A percentile compares a stretch with the other conserved stretches of the same genome.
These are phyloP conservation scores for Royoungia palumana DNA, from an alignment of 768 basidiomycete species.

Conservation along the genomic window DNA sequence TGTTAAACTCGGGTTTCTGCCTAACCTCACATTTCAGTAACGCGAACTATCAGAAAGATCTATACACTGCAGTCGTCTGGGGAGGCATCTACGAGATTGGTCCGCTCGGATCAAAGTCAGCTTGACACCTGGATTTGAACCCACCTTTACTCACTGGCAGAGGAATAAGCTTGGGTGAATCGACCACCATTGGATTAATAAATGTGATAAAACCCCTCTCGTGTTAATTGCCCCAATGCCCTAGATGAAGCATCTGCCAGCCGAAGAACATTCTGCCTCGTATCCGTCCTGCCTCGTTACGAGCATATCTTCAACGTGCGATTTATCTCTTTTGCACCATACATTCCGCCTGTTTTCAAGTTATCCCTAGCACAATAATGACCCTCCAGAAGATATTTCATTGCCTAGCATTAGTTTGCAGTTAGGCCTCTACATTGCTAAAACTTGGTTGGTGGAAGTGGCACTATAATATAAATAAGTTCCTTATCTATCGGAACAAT, in stretches of 20 bases:
- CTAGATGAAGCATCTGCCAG: constrained; percentile 35
- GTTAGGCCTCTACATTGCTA: too few species aligned
- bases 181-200: background rate
- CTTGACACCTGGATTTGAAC: background rate
- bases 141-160: constrained; percentile 31
- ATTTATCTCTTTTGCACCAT: background rate
- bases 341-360: background rate
- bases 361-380: constrained; percentile 30
- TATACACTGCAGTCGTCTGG: constrained; percentile 51
- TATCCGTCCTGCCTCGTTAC: constrained; percentile 41
- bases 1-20: too few species aligned
- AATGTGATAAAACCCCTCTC: background rate
- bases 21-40: too few species aligned
- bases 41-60: constrained; percentile 31
- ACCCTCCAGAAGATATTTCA: constrained; percentile 34
- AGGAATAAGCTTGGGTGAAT: constrained; percentile 49
- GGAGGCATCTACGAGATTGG: constrained; percentile 54
- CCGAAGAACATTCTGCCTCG: constrained; percentile 35
- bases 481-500: constrained; percentile 40
- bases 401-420: constrained; percentile 45
- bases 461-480: too few species aligned
- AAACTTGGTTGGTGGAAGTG: too few species aligned
- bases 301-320: constrained; percentile 44
- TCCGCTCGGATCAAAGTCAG: constrained; percentile 47
- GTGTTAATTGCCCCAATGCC: constrained; percentile 45